Base-by-base conservation (phyloP, 257 asterid genomes). In the Anisodus tanguticus region DNA sequence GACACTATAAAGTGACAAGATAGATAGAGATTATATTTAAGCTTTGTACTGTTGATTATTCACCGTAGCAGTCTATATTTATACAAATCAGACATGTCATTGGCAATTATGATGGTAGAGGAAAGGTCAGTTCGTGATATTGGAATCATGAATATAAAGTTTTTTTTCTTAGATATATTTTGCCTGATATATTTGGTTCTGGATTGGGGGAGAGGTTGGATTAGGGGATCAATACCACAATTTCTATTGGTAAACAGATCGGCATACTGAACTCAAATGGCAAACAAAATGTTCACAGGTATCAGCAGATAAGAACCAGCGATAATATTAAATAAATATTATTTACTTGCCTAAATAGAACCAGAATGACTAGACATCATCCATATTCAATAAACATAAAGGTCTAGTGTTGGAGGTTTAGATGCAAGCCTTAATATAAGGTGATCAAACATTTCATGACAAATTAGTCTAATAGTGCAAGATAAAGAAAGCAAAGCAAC, bases 401-500 rank as follows among this genome's bases (percentile, higher is more conserved):
- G 39, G 9, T 51, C 45, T 76, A 6, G 26, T 22, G 12, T 15
- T 11, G 45, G 10, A 51, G 63, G 35, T 13, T 0, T 8, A 51
- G 13, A 26, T 51, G 81, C 63, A 76, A 51, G 47, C 63, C 63
- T 26, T 43, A 66, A 5, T 1, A 26, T 4, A 84, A 59, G 53
- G 57, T 16, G 80, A 64, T 64, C 98, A 68, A 94, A 97, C 19
- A 91, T 90, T 47, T 97, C 99, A 84, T 98, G 95, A 79, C 94
- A 68, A 98, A 85, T 95, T 98, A 5, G 98, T 59, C 81, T 94
- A 91, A 86, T 88, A 94, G 64, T 92, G 55, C 85, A 88, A 95
- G 83, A 94, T 92, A 78, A 89, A 49, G 2, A 97, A 88, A 94
- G 45, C 47, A 76, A 76, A 22, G 0, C 81, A 51, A 76, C 60